A percentile compares a stretch with the other conserved stretches of the same genome.
Evolutionary conservation across 257 asterid species (phyloP).

Genomic region (Lithospermum erythrorhizon): DNA sequence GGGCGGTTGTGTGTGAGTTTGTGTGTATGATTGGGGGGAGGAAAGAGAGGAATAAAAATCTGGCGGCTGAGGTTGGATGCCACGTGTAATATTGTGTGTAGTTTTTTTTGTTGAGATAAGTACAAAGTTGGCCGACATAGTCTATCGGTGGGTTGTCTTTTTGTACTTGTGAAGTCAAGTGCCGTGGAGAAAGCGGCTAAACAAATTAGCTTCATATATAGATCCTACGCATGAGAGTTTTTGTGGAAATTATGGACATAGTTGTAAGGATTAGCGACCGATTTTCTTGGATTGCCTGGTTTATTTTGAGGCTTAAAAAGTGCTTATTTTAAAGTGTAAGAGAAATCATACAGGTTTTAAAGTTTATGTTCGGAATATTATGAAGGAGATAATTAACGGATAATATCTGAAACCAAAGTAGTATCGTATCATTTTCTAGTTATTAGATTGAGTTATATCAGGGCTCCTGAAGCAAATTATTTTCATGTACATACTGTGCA

Average conservation of each 20-base stretch:
- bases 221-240: not conserved
- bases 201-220: not conserved
- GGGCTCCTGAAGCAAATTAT: not conserved
- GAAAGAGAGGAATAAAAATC: not conserved
- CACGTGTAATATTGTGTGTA: constrained; percentile 30
- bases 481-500: too few species aligned
- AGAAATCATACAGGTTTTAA: too few species aligned
- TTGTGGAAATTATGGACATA: too few species aligned
- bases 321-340: too few species aligned
- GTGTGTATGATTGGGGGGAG: not conserved
- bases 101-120: constrained; percentile 19
- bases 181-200: not conserved
- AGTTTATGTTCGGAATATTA: too few species aligned
- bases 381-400: too few species aligned
- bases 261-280: too few species aligned
- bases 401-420: too few species aligned
- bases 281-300: too few species aligned
- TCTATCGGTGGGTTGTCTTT: constrained; percentile 9
- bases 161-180: not conserved
- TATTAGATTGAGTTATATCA: too few species aligned
- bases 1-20: not conserved
- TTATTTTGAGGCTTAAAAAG: too few species aligned
- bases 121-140: constrained; percentile 52
- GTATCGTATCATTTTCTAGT: too few species aligned
- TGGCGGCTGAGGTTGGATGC: constrained; percentile 58